Base-by-base conservation (phyloP, 352 stramenopile species). In the Globisporangium carolinianum region DNA sequence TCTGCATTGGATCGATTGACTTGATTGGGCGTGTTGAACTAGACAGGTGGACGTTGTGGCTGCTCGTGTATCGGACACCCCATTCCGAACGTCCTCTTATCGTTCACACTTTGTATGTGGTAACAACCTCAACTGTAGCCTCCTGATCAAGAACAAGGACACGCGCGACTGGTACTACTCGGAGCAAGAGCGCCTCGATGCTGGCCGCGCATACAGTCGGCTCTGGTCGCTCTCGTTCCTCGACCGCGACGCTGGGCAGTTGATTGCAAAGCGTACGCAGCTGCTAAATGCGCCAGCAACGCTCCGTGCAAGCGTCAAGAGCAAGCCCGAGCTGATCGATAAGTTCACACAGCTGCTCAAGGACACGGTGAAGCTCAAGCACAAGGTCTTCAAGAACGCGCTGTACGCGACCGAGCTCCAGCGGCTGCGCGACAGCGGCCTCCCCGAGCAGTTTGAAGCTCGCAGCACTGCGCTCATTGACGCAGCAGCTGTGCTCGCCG, bases 71-170 rank as follows among this genome's bases (percentile, higher is more conserved):
- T 47, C 47, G 24, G 2, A 24, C 24, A 24, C 24, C 24, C 24
- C 24, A 24, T 24, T 24, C 1, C 24, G 24, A 24, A 2, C 24
- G 24, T 24, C 24, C 24, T 24, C 24, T 2, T 24, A 24, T 24
- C 24, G 2, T 24, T 24, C 24, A 24, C 24, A 24, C 24, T 24
- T 2, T 24, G 24, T 24, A 24, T 24, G 24, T 24, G 24, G 1
- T 24, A 24, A 24, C 24, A 24, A 24, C 24, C 24, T 24, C 24
- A 24, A 24, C 4, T n/a, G 3, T 45, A 80, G 72, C 57, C 58
- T 95, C 45, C 64, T 93, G 8, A 93, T 95, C 62, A 95, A 93
- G 63, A 92, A 92, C 65, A 93, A 93, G 63, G 83, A 95, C 10
- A 91, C 86, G 2, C 71, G 82, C 10, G 82, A 93, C 51, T 94